Conservation (phyloP, 192 early-diverging fungal species). For the Pilobolus umbonatus region DNA sequence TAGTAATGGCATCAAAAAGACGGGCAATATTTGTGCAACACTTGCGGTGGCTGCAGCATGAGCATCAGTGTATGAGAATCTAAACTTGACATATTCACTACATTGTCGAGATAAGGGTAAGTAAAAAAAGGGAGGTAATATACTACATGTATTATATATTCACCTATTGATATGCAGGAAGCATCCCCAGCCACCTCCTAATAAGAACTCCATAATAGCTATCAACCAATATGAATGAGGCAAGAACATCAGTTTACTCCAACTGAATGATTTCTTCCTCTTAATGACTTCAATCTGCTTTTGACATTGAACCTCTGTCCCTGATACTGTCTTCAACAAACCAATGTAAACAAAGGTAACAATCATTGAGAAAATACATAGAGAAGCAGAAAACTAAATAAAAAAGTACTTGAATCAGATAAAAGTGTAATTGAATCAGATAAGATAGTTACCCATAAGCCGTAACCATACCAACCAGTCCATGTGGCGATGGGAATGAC, state of each 20-base stretch:
- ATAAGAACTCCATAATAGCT: conserved; percentile 48
- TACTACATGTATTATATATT: not conserved
- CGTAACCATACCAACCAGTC: conserved; percentile 42
- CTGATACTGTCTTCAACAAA: conserved; percentile 44
- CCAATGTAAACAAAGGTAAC: conserved; percentile 66
- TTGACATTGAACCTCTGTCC: conserved; percentile 4
- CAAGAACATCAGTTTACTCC: conserved; percentile 48
- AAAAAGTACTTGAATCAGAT: conserved; percentile 35
- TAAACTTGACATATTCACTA: conserved; percentile 70
- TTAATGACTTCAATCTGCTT: conserved; percentile 31
- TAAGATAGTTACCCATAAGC: conserved; percentile 33
- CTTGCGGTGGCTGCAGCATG: conserved; percentile 63
- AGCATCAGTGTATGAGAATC: conserved; percentile 56
- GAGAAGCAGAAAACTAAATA: conserved; percentile 56
- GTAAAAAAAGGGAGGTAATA: not conserved
- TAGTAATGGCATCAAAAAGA: conserved; percentile 65
- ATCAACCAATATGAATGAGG: conserved; percentile 62
- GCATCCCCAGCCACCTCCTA: conserved; percentile 61
- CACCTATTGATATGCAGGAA: conserved; percentile 62
- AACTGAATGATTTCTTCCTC: conserved; percentile 52
- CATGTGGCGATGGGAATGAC: conserved; percentile 55
- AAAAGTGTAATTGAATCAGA: conserved; percentile 9
- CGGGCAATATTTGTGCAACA: conserved; percentile 62
- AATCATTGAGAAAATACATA: conserved; percentile 62
- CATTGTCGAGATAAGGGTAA: conserved; percentile 1